phyloP scores from a whole-genome alignment of 306 rosid genomes.

The Quercus parvula region DNA sequence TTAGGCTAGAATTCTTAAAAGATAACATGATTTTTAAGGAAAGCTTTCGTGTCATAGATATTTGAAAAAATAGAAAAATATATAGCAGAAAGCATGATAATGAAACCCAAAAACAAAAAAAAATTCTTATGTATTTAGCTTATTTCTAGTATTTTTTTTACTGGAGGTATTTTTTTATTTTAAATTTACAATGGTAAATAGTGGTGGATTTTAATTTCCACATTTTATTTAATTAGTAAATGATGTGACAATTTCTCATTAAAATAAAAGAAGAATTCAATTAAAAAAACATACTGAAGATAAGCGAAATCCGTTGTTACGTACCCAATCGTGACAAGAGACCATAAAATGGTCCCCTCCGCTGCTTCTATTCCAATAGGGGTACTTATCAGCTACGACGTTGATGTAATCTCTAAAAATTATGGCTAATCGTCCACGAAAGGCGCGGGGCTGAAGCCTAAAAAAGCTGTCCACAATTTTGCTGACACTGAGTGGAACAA shows the following conservation, averaged over 20 bases:
- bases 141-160: no score
- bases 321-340: slow-evolving; percentile 73
- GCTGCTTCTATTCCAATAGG: slow-evolving; percentile 57
- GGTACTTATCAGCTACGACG: slow-evolving; percentile 29
- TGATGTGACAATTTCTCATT: rapidly evolving
- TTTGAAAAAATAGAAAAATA: no score
- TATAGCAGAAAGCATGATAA: no score
- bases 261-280: rapidly evolving
- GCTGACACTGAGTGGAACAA: slow-evolving; percentile 57
- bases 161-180: rapidly evolving
- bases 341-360: slow-evolving; percentile 65
- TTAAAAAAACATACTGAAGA: rapidly evolving
- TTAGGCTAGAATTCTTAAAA: no score
- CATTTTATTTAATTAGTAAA: no score
- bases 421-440: slow-evolving; percentile 34
- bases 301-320: rapidly evolving
- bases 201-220: rapidly evolving
- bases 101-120: no score
- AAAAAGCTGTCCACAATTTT: slow-evolving; percentile 42
- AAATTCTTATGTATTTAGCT: no score
- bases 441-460: slow-evolving; percentile 36
- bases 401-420: slow-evolving; percentile 34
- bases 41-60: no score
- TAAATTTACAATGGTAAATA: no score
- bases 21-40: no score